A percentile compares a stretch with the other conserved stretches of the same genome.
Evolutionary conservation across 139 green algal genomes (phyloP).

Genomic region (Marvania coccoides): DNA sequence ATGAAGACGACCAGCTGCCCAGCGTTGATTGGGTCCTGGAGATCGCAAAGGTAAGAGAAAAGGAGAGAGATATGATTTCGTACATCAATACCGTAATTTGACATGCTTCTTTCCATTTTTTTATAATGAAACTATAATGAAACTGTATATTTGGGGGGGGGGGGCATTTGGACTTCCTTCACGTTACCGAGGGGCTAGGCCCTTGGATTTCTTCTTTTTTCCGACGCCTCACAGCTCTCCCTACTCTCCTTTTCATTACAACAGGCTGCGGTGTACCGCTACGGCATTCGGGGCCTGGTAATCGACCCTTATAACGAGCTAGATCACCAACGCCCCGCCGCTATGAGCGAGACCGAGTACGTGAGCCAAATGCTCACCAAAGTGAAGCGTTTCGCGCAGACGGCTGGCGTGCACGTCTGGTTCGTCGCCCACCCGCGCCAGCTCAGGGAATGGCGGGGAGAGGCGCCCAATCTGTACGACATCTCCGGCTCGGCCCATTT

Average conservation of each 20-base stretch:
- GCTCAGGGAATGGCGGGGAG: conserved; percentile 70
- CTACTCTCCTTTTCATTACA: not conserved
- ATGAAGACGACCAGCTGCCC: conserved; percentile 74
- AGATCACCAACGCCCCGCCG: conserved; percentile 54
- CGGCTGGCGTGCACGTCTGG: conserved; percentile 85
- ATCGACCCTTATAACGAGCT: conserved; percentile 99
- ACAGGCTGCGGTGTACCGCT: conserved; percentile 33
- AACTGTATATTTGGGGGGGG: no score
- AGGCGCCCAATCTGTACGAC: conserved; percentile 82
- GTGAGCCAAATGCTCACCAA: conserved; percentile 90
- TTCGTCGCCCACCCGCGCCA: conserved; percentile 92
- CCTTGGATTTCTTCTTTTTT: no score
- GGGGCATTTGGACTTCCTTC: no score
- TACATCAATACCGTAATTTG: not conserved
- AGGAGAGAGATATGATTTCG: no score
- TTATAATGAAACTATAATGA: no score
- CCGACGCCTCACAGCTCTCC: not conserved
- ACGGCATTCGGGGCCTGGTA: conserved; percentile 89
- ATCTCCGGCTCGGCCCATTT: conserved; percentile 93
- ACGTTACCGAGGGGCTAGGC: no score
- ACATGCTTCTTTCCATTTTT: no score
- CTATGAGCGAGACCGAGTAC: conserved; percentile 88
- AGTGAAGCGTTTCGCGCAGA: conserved; percentile 56
- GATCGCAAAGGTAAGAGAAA: conserved; percentile 50
- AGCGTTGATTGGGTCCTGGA: conserved; percentile 90